A percentile compares a stretch with the other conserved stretches of the same genome.
Conservation (phyloP, 2,329 filamentous ascomycete species). For the Curvularia eragrostidis region DNA sequence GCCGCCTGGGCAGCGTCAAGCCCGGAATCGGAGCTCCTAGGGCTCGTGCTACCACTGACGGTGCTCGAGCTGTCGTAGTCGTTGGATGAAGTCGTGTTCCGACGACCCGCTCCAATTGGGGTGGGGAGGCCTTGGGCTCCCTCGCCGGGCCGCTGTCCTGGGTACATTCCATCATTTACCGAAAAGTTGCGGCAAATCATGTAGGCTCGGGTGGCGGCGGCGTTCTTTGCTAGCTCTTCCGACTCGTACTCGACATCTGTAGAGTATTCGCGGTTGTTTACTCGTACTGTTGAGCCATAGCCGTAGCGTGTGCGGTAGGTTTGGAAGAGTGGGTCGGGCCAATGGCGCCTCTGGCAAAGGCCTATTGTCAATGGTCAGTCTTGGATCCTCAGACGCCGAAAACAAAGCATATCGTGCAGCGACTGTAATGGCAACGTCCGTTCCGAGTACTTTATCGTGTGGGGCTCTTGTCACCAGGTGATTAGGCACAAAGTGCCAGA, state of each 20-base stretch:
- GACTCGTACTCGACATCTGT: slow-evolving; percentile 86
- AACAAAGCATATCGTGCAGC: slow-evolving; percentile 41
- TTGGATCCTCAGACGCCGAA: slow-evolving; percentile 7
- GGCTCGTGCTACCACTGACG: slow-evolving; percentile 63
- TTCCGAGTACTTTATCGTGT: slow-evolving; percentile 5
- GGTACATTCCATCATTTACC: slow-evolving; percentile 91
- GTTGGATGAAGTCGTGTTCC: slow-evolving; percentile 55
- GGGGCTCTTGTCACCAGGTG: slow-evolving; percentile 9
- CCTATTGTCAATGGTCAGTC: slow-evolving; percentile 62
- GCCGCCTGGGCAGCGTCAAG: slow-evolving; percentile 43
- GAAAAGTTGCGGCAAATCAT: slow-evolving; percentile 98
- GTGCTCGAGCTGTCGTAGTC: slow-evolving; percentile 61
- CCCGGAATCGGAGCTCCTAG: slow-evolving; percentile 56
- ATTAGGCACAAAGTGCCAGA: slow-evolving; percentile 40
- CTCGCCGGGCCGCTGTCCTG: slow-evolving; percentile 61
- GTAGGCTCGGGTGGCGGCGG: slow-evolving; percentile 93
- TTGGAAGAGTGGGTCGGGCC: slow-evolving; percentile 90
- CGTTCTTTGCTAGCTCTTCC: slow-evolving; percentile 84
- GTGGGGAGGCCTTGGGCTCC: slow-evolving; percentile 68
- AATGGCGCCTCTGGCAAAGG: slow-evolving; percentile 92
- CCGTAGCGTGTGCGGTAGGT: slow-evolving; percentile 75
- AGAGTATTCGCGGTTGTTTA: slow-evolving; percentile 96
- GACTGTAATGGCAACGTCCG: background rate
- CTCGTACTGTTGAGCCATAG: slow-evolving; percentile 87
- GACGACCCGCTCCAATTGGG: slow-evolving; percentile 67